Base-by-base conservation (phyloP, 306 rosid species). In the Lathyrus aphaca region DNA sequence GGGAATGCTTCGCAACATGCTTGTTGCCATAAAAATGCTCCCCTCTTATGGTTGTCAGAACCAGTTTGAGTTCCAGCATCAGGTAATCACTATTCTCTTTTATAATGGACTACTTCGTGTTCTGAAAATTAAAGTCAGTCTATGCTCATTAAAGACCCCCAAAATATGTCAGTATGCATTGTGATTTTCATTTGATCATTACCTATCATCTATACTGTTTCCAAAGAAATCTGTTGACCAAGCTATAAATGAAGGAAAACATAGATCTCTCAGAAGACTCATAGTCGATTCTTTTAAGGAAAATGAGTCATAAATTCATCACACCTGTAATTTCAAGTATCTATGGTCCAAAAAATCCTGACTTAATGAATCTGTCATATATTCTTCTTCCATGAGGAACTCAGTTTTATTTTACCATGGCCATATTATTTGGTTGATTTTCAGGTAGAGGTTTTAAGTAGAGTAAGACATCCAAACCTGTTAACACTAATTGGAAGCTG, bases 21-120 rank as follows among this genome's bases (percentile, higher is more conserved):
- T 77, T 66, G 97, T 94, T 80, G 96, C 89, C 64, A 86, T 94
- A 78, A 94, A 79, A 86, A 94, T 94, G 98, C 76, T 94, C 64
- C 97, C 98, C 13, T 90, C 94, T 9, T 94, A 94, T 83, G 96
- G 97, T 45, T 66, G 81, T 77, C 90, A 88, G 56, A 85, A 81
- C 56, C 91, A 82, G 43, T 37, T 32, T 11, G 87, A 81, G 30
- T 94, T 94, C 75, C 88, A 81, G 71, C 73, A 68, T 39, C 87
- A 84, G 98, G 98, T 94, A 86, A 73, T 77, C n/a, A 78, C 68
- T 57, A 44, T 29, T 39, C 18, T 58, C 57, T 66, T 57, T 66
- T 18, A 5, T 32, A 21, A 29, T 66, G n/a, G n/a, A 58, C 50
- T 30, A 37, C 18, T 30, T 11, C 59, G 38, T 51, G 2, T 56